Base-by-base conservation (phyloP, 176 grass and related monocot genomes). In the Neostapfia colusana region DNA sequence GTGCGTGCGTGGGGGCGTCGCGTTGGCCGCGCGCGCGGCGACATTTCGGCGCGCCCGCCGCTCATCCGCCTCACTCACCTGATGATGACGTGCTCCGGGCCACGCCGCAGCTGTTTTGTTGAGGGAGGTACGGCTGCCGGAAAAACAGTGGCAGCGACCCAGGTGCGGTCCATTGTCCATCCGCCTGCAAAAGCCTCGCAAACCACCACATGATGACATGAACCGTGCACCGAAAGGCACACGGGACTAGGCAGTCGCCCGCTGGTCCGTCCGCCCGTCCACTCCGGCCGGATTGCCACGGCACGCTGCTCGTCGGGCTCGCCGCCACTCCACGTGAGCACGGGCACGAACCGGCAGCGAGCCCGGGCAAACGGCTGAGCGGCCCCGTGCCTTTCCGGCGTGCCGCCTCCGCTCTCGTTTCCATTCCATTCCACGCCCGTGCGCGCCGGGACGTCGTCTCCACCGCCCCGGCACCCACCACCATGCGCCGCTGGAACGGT, bases 81-180 rank as follows among this genome's bases (percentile, higher is more conserved):
- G n/a, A n/a, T n/a, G n/a, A n/a, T n/a, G n/a, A n/a, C n/a, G n/a
- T n/a, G n/a, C n/a, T n/a, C n/a, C n/a, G n/a, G n/a, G n/a, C n/a
- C n/a, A n/a, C n/a, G n/a, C n/a, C n/a, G n/a, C n/a, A n/a, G n/a
- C n/a, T n/a, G n/a, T n/a, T n/a, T n/a, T n/a, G n/a, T n/a, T n/a
- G n/a, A n/a, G n/a, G n/a, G n/a, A n/a, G n/a, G n/a, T n/a, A n/a
- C n/a, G n/a, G n/a, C n/a, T n/a, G n/a, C n/a, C n/a, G n/a, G n/a
- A n/a, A n/a, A n/a, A n/a, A n/a, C n/a, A n/a, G n/a, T 51, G 48
- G 48, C 40, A 60, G 50, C n/a, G 50, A 12, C 18, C n/a, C n/a
- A n/a, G 65, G 81, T 77, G 82, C 73, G 65, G 73, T 63, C 65
- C 45, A 77, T 55, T n/a, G n/a, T 54, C 65, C 36, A 70, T n/a